Evolutionary conservation across 163 green algal genomes (phyloP).

Genomic region (Botryococcus braunii): DNA sequence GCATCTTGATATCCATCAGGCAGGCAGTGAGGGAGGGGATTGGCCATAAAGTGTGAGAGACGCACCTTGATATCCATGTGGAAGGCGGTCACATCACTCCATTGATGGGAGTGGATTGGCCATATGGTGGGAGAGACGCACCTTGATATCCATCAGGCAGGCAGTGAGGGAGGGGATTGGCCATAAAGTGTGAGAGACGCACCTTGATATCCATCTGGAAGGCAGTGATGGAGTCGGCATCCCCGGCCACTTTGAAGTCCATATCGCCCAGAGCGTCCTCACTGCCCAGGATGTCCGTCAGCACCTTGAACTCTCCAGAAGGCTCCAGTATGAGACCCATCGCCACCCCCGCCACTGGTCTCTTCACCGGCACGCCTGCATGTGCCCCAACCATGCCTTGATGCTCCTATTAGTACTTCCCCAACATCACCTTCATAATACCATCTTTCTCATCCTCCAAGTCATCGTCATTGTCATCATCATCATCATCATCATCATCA

Average conservation of each 20-base stretch:
- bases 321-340: constrained; percentile 94
- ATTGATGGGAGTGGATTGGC: no score
- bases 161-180: no score
- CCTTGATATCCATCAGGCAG: constrained; percentile 98
- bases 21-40: no score
- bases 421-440: no score
- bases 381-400: background rate
- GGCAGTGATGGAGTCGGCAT: constrained; percentile 71
- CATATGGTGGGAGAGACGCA: constrained; percentile 20
- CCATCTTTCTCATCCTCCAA: no score
- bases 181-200: background rate
- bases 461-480: no score
- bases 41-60: no score
- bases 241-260: constrained; percentile 96
- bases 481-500: no score
- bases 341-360: constrained; percentile 83
- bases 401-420: no score
- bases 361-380: constrained; percentile 74
- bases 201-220: constrained; percentile 99
- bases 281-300: constrained; percentile 92
- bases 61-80: constrained; percentile 96
- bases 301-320: constrained; percentile 49
- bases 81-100: constrained; percentile 95
- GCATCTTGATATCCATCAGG: no score
- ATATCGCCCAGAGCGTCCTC: constrained; percentile 97